Evolutionary conservation across 83 land plant genomes (phyloP).

Genomic region (Picea abies): DNA sequence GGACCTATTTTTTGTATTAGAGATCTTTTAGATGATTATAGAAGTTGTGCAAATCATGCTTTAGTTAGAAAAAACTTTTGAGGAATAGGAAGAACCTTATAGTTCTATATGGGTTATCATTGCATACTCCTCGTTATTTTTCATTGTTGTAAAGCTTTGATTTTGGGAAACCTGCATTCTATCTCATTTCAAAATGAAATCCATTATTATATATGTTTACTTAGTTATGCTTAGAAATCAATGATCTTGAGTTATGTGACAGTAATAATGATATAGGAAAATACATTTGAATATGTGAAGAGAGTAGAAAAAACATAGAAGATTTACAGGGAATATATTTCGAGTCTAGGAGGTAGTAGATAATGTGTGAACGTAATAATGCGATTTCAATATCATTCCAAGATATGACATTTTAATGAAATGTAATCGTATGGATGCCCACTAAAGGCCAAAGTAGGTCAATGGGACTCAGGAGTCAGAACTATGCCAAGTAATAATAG

Average conservation of each 20-base stretch:
- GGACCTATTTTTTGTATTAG: background rate
- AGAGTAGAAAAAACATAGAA: background rate
- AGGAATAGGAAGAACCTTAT: background rate
- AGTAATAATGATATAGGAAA: background rate
- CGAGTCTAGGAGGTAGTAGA: background rate
- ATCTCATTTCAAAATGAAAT: background rate
- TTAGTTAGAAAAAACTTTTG: background rate
- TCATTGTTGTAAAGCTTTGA: background rate
- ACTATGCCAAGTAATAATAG: background rate
- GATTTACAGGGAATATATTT: background rate
- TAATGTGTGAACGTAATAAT: background rate
- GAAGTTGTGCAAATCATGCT: background rate
- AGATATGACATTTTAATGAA: constrained; percentile 1
- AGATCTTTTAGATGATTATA: background rate
- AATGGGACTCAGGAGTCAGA: background rate
- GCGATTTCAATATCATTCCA: background rate
- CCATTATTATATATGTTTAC: background rate
- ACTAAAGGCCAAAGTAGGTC: background rate
- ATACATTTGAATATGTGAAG: background rate
- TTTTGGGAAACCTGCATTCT: background rate
- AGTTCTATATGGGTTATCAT: background rate
- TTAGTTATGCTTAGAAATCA: background rate
- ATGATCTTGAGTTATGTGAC: background rate
- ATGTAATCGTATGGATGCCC: too few species aligned
- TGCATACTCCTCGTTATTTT: too few species aligned